Evolutionary conservation across 805 yeast genomes (phyloP).

Genomic region (Isabelozyma pseudorhagii): DNA sequence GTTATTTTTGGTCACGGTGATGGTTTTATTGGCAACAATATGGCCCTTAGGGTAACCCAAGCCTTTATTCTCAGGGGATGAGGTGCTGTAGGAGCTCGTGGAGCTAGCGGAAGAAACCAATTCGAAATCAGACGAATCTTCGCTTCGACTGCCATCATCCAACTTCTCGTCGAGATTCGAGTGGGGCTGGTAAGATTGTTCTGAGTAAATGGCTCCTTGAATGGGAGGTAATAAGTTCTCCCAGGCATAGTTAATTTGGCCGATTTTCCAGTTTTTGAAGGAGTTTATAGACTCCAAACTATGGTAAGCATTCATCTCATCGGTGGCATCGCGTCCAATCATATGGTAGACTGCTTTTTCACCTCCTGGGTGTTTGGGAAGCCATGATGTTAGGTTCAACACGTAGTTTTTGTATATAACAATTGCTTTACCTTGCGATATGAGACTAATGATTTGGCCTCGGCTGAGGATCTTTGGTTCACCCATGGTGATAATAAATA

Average conservation of each 20-base stretch:
- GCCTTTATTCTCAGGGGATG: slow-evolving; percentile 3
- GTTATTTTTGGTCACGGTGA: slow-evolving; percentile 37
- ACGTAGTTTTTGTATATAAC: slow-evolving; percentile 64
- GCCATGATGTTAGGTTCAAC: slow-evolving; percentile 67
- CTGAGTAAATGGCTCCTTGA: slow-evolving; percentile 61
- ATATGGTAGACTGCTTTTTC: slow-evolving; percentile 78
- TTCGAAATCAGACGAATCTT: slow-evolving; percentile 7
- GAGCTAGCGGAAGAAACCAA: slow-evolving; percentile 9
- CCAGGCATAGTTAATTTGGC: slow-evolving; percentile 65
- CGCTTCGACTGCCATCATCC: slow-evolving; percentile 7
- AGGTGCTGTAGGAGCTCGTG: slow-evolving; percentile 4
- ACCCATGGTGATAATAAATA: neutral
- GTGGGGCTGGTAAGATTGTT: neutral
- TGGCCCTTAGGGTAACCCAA: slow-evolving; percentile 40
- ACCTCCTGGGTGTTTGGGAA: slow-evolving; percentile 82
- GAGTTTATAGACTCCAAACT: slow-evolving; percentile 49
- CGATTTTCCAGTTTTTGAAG: slow-evolving; percentile 62
- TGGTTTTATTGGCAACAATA: slow-evolving; percentile 48
- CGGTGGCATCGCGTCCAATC: slow-evolving; percentile 88
- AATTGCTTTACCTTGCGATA: slow-evolving; percentile 65
- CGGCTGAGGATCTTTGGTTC: slow-evolving; percentile 15
- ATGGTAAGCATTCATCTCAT: slow-evolving; percentile 87
- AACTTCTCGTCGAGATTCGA: slow-evolving; percentile 7
- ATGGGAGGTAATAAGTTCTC: slow-evolving; percentile 79
- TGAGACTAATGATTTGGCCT: slow-evolving; percentile 49